Percentiles rank a stretch among this genome's conserved stretches.
Conservation (phyloP, 2,329 filamentous ascomycete species). For the Geosmithia flava region DNA sequence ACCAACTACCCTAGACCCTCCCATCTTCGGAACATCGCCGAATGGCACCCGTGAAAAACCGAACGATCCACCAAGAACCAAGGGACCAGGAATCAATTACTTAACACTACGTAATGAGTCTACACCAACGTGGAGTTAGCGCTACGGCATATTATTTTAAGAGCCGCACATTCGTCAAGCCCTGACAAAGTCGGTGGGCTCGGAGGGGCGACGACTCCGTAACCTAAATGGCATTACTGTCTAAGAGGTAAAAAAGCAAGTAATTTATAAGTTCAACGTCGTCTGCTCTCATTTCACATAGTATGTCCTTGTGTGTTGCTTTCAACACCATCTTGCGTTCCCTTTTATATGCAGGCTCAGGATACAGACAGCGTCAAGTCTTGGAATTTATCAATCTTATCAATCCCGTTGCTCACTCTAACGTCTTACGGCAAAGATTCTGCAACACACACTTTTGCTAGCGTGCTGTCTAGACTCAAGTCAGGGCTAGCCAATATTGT, state of each 20-base stretch:
- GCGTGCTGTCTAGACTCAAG: neutral
- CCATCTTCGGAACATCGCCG: too few relatives aligned
- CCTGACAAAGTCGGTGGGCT: neutral
- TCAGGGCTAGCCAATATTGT: neutral
- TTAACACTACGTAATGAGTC: neutral
- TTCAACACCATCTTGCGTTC: too few relatives aligned
- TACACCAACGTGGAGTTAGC: neutral
- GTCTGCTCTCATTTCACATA: too few relatives aligned
- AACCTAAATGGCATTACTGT: too few relatives aligned
- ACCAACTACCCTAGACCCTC: too few relatives aligned
- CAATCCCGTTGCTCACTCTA: neutral
- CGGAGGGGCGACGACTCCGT: neutral
- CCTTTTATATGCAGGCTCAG: too few relatives aligned
- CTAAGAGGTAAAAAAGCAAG: too few relatives aligned
- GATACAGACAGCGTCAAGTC: neutral
- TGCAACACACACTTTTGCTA: conserved; percentile 1
- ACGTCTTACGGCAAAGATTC: neutral
- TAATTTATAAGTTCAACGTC: too few relatives aligned
- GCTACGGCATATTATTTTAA: neutral
- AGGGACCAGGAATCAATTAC: neutral
- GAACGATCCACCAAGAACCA: neutral
- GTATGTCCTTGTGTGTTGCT: too few relatives aligned
- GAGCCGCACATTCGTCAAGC: neutral
- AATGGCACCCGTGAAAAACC: neutral
- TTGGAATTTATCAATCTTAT: neutral